phyloP scores from a whole-genome alignment of 805 yeast genomes.

The Pichia scutulata region DNA sequence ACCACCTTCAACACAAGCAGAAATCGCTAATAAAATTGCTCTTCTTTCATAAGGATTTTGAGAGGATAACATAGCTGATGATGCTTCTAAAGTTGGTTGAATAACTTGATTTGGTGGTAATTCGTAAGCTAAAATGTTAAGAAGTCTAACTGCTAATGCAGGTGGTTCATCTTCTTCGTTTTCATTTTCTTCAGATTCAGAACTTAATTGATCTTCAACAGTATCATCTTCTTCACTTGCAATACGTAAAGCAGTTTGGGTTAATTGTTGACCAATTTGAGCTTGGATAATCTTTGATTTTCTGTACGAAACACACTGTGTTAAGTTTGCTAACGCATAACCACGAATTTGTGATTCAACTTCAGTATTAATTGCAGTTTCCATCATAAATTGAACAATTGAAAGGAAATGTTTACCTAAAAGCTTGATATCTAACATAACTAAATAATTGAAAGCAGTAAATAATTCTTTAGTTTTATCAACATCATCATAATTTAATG shows the following conservation, averaged over 20 bases:
- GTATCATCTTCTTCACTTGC: conserved; percentile 78
- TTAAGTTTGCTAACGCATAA: conserved; percentile 77
- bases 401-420: conserved; percentile 67
- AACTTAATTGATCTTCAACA: conserved; percentile 63
- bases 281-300: conserved; percentile 71
- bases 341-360: conserved; percentile 77
- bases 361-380: conserved; percentile 57
- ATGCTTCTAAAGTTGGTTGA: conserved; percentile 62
- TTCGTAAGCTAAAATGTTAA: conserved; percentile 71
- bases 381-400: conserved; percentile 65
- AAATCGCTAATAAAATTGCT: conserved; percentile 76
- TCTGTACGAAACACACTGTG: conserved; percentile 70
- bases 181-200: conserved; percentile 85
- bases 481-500: conserved; percentile 61
- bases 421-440: conserved; percentile 67
- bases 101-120: conserved; percentile 92
- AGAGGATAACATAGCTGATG: conserved; percentile 51
- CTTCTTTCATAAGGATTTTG: conserved; percentile 73
- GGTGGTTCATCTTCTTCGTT: conserved; percentile 84
- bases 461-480: conserved; percentile 69
- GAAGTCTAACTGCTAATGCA: conserved; percentile 68
- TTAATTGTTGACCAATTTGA: conserved; percentile 77
- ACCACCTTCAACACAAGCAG: conserved; percentile 84
- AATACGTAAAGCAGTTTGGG: conserved; percentile 64
- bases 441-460: conserved; percentile 75